A percentile compares a stretch with the other conserved stretches of the same genome.
phyloP scores from a whole-genome alignment of 1,284 basidiomycete species.

The Earliella scabrosa region DNA sequence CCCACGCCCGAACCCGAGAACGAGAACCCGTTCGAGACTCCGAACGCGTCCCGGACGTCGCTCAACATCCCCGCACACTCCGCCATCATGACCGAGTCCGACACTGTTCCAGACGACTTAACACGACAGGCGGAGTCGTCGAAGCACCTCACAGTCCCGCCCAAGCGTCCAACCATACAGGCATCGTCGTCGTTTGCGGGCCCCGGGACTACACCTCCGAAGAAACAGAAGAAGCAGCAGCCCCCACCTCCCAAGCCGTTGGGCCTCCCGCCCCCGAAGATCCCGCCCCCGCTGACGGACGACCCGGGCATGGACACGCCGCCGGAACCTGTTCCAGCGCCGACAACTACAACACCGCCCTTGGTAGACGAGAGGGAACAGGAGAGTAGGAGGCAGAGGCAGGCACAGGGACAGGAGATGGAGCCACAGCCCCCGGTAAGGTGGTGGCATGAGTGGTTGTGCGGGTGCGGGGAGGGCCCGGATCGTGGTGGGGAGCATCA shows the following conservation, averaged over 20 bases:
- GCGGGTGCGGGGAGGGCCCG: constrained; percentile 72
- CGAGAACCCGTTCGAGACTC: constrained; percentile 58
- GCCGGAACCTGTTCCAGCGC: constrained; percentile 46
- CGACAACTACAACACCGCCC: constrained; percentile 30
- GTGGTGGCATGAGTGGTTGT: constrained; percentile 87
- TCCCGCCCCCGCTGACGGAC: constrained; percentile 53
- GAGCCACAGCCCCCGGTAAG: constrained; percentile 31
- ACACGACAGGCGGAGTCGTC: constrained; percentile 7
- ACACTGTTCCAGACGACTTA: constrained; percentile 19
- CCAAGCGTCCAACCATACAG: constrained; percentile 28
- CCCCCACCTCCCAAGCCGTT: constrained; percentile 57
- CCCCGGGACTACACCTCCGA: not conserved
- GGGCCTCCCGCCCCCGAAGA: constrained; percentile 58
- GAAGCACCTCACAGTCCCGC: constrained; percentile 3
- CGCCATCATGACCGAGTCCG: constrained; percentile 36
- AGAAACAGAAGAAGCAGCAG: constrained; percentile 20
- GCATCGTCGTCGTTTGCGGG: constrained; percentile 22
- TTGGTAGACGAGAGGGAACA: constrained; percentile 8
- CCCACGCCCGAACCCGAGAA: constrained; percentile 49
- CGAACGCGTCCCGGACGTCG: constrained; percentile 45
- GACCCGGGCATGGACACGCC: constrained; percentile 37
- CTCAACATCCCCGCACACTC: constrained; percentile 46
- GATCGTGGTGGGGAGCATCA: constrained; percentile 74
- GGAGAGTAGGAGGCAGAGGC: constrained; percentile 39
- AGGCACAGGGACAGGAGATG: constrained; percentile 24